Evolutionary conservation across 805 yeast species (phyloP), one percentile per base, ranked within the genome.

Genomic region (Nakazawaea anatomiae): DNA sequence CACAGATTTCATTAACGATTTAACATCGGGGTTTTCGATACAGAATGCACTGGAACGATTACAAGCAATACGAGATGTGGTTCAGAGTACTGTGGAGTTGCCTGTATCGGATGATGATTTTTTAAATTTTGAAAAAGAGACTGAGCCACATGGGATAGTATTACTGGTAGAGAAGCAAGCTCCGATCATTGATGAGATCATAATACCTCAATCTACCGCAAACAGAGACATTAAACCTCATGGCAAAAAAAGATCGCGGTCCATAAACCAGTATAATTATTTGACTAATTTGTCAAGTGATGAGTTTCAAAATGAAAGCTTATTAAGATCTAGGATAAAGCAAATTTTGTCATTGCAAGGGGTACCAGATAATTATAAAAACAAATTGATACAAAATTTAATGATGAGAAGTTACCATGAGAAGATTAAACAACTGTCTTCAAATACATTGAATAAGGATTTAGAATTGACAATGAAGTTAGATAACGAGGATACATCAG

Each of bases 331-430:
- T 31, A 70, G 77, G 59, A 81, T 82, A 42, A 80, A 73, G 57
- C 63, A 64, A 47, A 79, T 79, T 49, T 71, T 78, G 46, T 59
- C 61, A 3, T 60, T 73, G 48, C 57, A 56, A 8, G 60, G 62
- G 39, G 55, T 79, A 39, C 59, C 65, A 31, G 77, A 79, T 48
- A 53, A 61, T 36, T 70, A 72, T 64, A 73, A 78, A 55, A 71
- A 78, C 52, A 70, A 68, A 58, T 59, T 84, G 52, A 80, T 83
- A 14, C 87, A 86, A 42, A 72, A 76, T 54, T 66, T 85, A 48
- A 84, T 84, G 89, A 82, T 85, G 78, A 80, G 85, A 6, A 79
- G 86, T 43, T 81, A 79, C 53, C 74, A 77, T 53, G 79, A 77
- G 53, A 79, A 76, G 54, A 61, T 73, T 35, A 67, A 68, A 62